Percentiles rank a stretch among this genome's conserved stretches.
Conservation (phyloP, 139 green algal genomes). For the Mychonastes homosphaera region DNA sequence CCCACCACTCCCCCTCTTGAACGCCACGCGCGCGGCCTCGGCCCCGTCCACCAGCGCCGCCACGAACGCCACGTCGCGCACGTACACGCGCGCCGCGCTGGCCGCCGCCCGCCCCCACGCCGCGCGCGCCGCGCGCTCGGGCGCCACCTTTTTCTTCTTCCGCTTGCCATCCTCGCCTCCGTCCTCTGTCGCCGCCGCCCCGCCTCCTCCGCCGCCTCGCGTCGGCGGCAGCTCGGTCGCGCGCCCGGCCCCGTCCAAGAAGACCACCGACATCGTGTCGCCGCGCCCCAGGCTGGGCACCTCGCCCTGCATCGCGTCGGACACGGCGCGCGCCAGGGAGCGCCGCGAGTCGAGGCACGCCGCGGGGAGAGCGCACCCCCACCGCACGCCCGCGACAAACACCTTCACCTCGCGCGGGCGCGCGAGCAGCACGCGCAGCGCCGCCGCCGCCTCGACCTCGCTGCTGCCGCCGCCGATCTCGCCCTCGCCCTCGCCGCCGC, state of each 20-base stretch:
- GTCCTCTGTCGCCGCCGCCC: no score
- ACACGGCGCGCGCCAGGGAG: slow-evolving; percentile 40
- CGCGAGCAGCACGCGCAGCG: background rate
- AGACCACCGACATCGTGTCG: slow-evolving; percentile 35
- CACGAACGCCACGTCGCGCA: no score
- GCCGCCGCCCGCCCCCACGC: no score
- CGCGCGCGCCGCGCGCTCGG: no score
- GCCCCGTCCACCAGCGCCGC: no score
- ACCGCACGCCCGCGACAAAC: slow-evolving; percentile 53
- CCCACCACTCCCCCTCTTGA: no score
- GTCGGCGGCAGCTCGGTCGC: slow-evolving; percentile 20
- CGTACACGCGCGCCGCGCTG: no score
- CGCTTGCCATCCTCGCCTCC: no score
- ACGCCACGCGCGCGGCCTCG: no score
- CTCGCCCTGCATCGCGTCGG: slow-evolving; percentile 38
- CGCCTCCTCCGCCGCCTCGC: slow-evolving; percentile 15
- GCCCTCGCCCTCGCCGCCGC: background rate
- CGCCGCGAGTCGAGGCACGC: slow-evolving; percentile 25
- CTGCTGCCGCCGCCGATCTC: slow-evolving; percentile 8
- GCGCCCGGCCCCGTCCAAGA: slow-evolving; percentile 31
- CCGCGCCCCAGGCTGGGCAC: slow-evolving; percentile 35
- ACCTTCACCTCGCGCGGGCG: slow-evolving; percentile 40
- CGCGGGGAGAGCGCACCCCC: slow-evolving; percentile 33
- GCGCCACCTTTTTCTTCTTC: no score
- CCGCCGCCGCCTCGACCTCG: slow-evolving; percentile 5